phyloP scores from a whole-genome alignment of 768 basidiomycete species.

The Strobilomyces confusus region DNA sequence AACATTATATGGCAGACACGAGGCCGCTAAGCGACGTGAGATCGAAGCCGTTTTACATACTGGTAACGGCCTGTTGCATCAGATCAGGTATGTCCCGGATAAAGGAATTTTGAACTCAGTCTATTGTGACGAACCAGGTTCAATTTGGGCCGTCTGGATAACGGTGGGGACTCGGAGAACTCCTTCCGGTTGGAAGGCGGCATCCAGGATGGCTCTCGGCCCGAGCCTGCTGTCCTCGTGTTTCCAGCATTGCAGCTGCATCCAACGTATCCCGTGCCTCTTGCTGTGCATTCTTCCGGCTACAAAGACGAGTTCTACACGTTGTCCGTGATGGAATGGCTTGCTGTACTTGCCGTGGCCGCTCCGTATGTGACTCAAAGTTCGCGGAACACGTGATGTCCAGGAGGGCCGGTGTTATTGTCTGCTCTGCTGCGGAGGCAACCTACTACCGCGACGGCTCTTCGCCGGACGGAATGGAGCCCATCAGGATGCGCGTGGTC shows the following conservation, averaged over 20 bases:
- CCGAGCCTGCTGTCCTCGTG: conserved; percentile 28
- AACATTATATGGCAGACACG: conserved; percentile 34
- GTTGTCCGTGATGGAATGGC: conserved; percentile 7
- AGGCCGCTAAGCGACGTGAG: conserved; percentile 34
- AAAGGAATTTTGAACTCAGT: conserved; percentile 20
- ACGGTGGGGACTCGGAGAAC: conserved; percentile 12
- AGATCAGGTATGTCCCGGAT: conserved; percentile 16
- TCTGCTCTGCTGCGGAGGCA: not conserved
- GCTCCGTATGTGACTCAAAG: not conserved
- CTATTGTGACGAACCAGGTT: conserved; percentile 6
- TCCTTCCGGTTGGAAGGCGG: conserved; percentile 7
- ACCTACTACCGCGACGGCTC: not conserved
- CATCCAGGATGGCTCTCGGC: conserved; percentile 5
- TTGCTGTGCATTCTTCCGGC: conserved; percentile 8
- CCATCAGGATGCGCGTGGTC: not conserved
- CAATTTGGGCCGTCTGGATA: conserved; percentile 30
- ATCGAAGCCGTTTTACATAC: conserved; percentile 23
- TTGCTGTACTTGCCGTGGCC: conserved; percentile 10
- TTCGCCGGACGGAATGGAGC: not conserved
- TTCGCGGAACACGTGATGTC: not conserved
- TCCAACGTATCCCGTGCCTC: not conserved
- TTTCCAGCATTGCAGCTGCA: conserved; percentile 20
- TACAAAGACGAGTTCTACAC: not conserved
- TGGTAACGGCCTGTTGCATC: conserved; percentile 6
- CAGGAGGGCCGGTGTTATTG: too few relatives aligned